A percentile compares a stretch with the other conserved stretches of the same genome.
Conservation (phyloP, 129 eudicot genomes). For the Chrysanthemum seticuspe region DNA sequence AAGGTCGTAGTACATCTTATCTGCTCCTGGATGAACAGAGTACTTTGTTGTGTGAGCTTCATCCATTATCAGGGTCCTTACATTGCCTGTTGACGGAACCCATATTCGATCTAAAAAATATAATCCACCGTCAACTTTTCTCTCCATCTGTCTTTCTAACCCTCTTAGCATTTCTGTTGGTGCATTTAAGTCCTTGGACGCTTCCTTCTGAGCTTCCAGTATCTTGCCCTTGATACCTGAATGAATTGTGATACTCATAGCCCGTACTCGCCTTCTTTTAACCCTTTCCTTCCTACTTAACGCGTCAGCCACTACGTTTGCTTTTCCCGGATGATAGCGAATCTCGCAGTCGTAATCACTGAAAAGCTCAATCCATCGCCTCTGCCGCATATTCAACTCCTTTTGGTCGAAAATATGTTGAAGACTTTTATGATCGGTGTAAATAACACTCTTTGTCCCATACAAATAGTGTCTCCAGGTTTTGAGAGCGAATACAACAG, state of each 20-base stretch:
- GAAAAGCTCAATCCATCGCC: background rate
- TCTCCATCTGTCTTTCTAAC: no score
- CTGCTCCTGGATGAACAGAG: background rate
- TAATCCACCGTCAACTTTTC: no score
- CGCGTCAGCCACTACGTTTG: background rate
- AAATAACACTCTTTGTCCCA: background rate
- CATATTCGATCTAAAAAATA: no score
- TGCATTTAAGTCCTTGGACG: no score
- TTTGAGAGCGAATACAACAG: background rate
- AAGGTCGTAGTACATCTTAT: background rate
- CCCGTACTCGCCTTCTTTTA: background rate
- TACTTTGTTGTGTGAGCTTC: no score
- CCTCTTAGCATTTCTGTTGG: no score
- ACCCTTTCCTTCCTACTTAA: background rate
- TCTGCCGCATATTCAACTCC: background rate
- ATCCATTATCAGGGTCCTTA: no score
- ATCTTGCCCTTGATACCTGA: background rate
- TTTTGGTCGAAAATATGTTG: background rate
- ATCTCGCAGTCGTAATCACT: background rate
- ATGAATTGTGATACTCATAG: background rate
- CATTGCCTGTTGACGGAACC: no score
- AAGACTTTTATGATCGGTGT: background rate
- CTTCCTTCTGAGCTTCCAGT: no score
- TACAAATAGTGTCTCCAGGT: background rate
- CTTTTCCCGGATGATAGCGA: background rate